Evolutionary conservation across 768 basidiomycete genomes (phyloP).

Genomic region (Tylopilus sp.): DNA sequence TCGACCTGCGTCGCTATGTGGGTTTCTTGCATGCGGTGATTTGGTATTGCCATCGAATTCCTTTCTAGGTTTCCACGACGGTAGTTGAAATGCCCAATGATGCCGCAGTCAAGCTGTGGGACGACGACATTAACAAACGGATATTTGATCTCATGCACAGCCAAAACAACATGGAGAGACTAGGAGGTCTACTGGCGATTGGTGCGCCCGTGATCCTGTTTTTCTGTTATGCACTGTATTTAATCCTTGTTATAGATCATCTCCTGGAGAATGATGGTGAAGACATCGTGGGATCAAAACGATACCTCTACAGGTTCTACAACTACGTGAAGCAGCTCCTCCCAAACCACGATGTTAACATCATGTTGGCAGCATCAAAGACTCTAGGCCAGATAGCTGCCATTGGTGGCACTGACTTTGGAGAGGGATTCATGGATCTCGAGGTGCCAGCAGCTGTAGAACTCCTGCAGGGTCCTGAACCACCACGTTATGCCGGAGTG

Average conservation of each 20-base stretch:
- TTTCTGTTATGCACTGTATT: conserved; percentile 8
- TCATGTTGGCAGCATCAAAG: conserved; percentile 95
- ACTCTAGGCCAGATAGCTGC: conserved; percentile 84
- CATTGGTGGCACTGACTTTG: conserved; percentile 78
- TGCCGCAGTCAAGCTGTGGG: conserved; percentile 78
- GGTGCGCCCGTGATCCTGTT: conserved; percentile 42
- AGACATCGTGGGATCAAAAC: conserved; percentile 76
- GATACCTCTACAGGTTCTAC: conserved; percentile 81
- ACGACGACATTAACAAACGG: conserved; percentile 74
- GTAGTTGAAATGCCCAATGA: conserved; percentile 82
- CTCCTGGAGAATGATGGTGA: conserved; percentile 75
- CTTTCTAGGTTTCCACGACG: conserved; percentile 62
- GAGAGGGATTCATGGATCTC: conserved; percentile 85
- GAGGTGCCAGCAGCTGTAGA: conserved; percentile 85
- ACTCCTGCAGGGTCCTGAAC: conserved; percentile 72
- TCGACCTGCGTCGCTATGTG: conserved; percentile 74
- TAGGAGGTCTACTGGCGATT: conserved; percentile 86
- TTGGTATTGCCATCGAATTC: conserved; percentile 5
- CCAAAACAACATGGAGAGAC: conserved; percentile 70
- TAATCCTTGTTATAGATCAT: conserved; percentile 45
- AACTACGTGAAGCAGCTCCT: conserved; percentile 93
- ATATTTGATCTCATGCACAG: conserved; percentile 85
- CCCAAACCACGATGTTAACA: conserved; percentile 84
- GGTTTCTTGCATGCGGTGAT: conserved; percentile 26
- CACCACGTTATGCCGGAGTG: conserved; percentile 88